Base-by-base conservation (phyloP, 2,329 filamentous ascomycete genomes). In the Phialophora chinensis region DNA sequence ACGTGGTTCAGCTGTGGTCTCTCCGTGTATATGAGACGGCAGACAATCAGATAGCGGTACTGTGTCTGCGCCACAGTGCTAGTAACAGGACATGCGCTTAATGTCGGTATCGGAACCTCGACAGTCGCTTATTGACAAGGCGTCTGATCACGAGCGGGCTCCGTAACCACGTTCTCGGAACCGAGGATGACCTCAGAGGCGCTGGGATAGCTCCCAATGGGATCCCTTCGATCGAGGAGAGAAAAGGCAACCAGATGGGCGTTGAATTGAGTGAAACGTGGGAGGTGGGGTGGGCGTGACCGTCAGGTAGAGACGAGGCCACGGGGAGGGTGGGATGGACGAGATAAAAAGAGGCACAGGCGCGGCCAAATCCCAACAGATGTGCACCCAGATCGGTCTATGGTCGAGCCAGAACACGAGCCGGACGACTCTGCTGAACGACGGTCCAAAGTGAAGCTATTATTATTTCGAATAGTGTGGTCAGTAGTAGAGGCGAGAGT, bases 161-260 rank as follows among this genome's bases (percentile, higher is more conserved):
- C 33, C 17, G 35, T 20, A 35, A 42, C 62, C 62, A 55, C 44
- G 25, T 47, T 52, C 53, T 55, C 50, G 62, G 62, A 56, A 60
- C 49, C 62, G 62, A 65, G 44, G 31, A 52, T 62, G 63, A 66
- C 50, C 63, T 66, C 54, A 66, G 47, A 62, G 63, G 52, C 47
- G 52, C 20, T 54, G 35, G 17, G 47, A 54, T 50, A 38, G 17
- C 25, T 49, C 58, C 53, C 54, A 58, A 57, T 65, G 49, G 42
- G 63, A 44, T 27, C 17, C 35, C n/a, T 11, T 31, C 47, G 59
- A 53, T 44, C 59, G 29, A 33, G 20, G 23, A 29, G 59, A 25
- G 54, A 33, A 50, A 33, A 62, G 59, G 63, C 58, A 66, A 54
- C 59, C 63, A 56, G 60, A 62, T 29, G 60, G 63, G 63, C 59